Conservation (phyloP, 2,329 filamentous ascomycete species). For the Claviceps pazoutovae region DNA sequence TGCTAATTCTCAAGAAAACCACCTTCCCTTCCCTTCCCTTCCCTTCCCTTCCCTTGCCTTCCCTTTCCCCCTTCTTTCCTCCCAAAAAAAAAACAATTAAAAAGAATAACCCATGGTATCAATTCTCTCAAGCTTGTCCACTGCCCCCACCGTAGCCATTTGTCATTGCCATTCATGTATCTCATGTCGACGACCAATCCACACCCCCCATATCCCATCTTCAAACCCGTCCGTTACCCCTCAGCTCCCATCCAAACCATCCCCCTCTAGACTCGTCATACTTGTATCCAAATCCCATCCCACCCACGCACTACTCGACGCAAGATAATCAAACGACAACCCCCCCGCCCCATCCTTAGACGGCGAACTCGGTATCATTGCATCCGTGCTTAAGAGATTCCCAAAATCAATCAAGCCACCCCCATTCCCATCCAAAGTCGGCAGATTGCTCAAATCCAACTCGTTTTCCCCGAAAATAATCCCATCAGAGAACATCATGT, state of each 20-base stretch:
- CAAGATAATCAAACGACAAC: conserved; percentile 18
- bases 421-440: conserved; percentile 23
- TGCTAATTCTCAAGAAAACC: too few species aligned
- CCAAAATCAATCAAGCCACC: conserved; percentile 30
- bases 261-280: background rate
- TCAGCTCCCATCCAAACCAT: background rate
- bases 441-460: conserved; percentile 28
- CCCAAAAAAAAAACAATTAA: too few species aligned
- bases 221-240: too few species aligned
- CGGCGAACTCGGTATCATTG: conserved; percentile 34
- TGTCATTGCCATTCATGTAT: too few species aligned
- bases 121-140: too few species aligned
- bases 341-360: conserved; percentile 17
- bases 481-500: conserved; percentile 47
- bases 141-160: too few species aligned
- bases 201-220: too few species aligned
- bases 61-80: too few species aligned
- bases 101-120: too few species aligned
- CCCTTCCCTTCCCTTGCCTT: too few species aligned
- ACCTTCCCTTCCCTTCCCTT: too few species aligned
- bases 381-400: conserved; percentile 33
- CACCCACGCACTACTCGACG: conserved; percentile 15
- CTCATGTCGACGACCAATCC: too few species aligned
- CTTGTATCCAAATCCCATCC: conserved; percentile 15
- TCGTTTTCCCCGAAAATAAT: conserved; percentile 31